Evolutionary conservation across 805 yeast species (phyloP).

Genomic region (Metschnikowia peoriensis): DNA sequence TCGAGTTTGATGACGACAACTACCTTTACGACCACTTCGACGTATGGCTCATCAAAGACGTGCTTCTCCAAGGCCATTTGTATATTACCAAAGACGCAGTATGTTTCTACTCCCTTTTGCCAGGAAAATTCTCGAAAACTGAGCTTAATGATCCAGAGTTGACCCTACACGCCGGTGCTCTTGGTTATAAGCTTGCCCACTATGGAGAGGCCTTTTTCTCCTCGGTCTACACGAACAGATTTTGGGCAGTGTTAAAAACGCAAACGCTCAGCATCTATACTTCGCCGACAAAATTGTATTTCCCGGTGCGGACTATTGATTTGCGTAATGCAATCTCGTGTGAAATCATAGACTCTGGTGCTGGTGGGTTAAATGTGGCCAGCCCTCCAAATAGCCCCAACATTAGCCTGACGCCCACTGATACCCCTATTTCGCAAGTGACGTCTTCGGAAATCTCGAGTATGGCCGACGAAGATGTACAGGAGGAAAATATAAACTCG

Average conservation of each 20-base stretch:
- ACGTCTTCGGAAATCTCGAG: slow-evolving; percentile 14
- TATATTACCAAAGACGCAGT: slow-evolving; percentile 65
- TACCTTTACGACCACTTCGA: slow-evolving; percentile 59
- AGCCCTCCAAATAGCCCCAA: slow-evolving; percentile 4
- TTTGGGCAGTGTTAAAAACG: slow-evolving; percentile 78
- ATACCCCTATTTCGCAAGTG: slow-evolving; percentile 1
- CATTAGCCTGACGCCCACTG: slow-evolving; percentile 3
- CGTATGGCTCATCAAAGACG: slow-evolving; percentile 81
- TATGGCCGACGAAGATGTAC: slow-evolving; percentile 13
- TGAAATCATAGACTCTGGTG: slow-evolving; percentile 40
- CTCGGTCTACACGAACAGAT: slow-evolving; percentile 45
- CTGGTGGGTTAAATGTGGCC: not conserved
- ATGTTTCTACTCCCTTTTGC: slow-evolving; percentile 77
- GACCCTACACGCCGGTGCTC: slow-evolving; percentile 34
- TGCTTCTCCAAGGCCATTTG: slow-evolving; percentile 81
- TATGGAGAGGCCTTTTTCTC: slow-evolving; percentile 38
- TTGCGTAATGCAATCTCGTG: slow-evolving; percentile 61
- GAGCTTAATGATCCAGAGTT: slow-evolving; percentile 15
- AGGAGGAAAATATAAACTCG: slow-evolving; percentile 28
- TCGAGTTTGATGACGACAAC: slow-evolving; percentile 53
- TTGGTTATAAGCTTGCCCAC: slow-evolving; percentile 38
- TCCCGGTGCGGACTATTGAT: slow-evolving; percentile 76
- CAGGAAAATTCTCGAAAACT: slow-evolving; percentile 29
- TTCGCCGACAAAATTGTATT: slow-evolving; percentile 76
- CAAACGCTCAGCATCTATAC: slow-evolving; percentile 67